Conservation (phyloP, 2,329 filamentous ascomycete genomes). For the Alternaria infectoria region DNA sequence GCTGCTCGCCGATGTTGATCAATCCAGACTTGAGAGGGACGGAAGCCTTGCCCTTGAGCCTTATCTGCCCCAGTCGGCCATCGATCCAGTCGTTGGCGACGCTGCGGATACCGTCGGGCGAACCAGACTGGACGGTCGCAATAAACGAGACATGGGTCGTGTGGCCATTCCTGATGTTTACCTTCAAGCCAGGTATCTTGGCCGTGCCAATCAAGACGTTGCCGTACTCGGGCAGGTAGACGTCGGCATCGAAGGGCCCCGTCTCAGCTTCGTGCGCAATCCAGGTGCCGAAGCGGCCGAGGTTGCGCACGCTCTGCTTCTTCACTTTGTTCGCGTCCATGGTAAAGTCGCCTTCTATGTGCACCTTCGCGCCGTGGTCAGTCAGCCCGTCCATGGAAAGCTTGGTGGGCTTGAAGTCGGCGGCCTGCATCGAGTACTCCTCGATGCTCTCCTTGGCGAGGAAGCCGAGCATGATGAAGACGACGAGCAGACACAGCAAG, state of each 20-base stretch:
- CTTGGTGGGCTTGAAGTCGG: constrained; percentile 80
- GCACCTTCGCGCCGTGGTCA: constrained; percentile 74
- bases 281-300: constrained; percentile 81
- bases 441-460: constrained; percentile 80
- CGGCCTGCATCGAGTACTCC: constrained; percentile 83
- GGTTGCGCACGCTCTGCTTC: constrained; percentile 71
- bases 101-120: constrained; percentile 75
- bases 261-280: constrained; percentile 78
- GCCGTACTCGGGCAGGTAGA: constrained; percentile 84
- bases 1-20: constrained; percentile 77
- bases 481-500: constrained; percentile 65
- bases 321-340: constrained; percentile 80
- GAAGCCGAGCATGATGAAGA: constrained; percentile 83
- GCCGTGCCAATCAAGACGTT: constrained; percentile 80
- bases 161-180: constrained; percentile 79
- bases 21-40: constrained; percentile 80
- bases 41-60: constrained; percentile 74
- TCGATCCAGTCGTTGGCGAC: constrained; percentile 90
- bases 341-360: constrained; percentile 80
- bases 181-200: constrained; percentile 73
- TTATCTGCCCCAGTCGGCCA: constrained; percentile 74
- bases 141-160: constrained; percentile 80
- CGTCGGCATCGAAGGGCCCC: constrained; percentile 72
- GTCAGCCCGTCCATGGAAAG: constrained; percentile 88
- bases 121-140: constrained; percentile 75